A percentile compares a stretch with the other conserved stretches of the same genome.
Conservation (phyloP, 2,329 filamentous ascomycete species). For the Fusarium sp. region DNA sequence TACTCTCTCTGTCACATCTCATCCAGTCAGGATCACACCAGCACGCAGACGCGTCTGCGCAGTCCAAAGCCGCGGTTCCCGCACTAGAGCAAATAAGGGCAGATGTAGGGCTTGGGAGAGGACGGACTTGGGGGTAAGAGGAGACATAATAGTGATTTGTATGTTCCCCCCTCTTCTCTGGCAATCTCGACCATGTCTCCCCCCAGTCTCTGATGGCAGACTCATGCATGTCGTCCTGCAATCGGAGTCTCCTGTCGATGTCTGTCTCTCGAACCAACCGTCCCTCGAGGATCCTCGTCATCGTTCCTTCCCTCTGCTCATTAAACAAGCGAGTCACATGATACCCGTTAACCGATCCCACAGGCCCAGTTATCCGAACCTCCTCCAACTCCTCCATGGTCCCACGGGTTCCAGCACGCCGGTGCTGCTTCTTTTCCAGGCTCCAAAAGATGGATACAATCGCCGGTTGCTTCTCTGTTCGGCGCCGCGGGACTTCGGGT, state of each 20-base stretch:
- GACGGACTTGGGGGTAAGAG: background rate
- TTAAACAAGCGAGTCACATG: slow-evolving; percentile 6
- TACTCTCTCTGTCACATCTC: background rate
- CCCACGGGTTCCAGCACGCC: background rate
- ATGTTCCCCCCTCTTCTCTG: background rate
- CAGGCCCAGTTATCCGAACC: background rate
- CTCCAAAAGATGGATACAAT: background rate
- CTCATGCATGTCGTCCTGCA: background rate
- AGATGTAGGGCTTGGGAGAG: background rate
- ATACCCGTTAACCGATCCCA: background rate
- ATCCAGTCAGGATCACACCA: background rate
- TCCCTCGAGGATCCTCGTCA: background rate
- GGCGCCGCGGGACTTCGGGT: background rate
- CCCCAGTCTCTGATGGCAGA: background rate
- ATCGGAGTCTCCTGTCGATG: background rate
- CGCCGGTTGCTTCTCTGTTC: background rate
- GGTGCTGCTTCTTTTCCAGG: background rate
- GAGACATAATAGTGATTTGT: background rate
- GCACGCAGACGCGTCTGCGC: background rate
- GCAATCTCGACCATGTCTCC: background rate
- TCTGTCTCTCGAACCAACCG: background rate
- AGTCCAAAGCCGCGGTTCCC: background rate
- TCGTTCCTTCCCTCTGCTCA: background rate
- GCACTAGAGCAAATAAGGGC: background rate
- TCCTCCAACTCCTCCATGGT: background rate